Evolutionary conservation across 2,329 filamentous ascomycete genomes (phyloP).

Genomic region (Pseudogymnoascus sp.): DNA sequence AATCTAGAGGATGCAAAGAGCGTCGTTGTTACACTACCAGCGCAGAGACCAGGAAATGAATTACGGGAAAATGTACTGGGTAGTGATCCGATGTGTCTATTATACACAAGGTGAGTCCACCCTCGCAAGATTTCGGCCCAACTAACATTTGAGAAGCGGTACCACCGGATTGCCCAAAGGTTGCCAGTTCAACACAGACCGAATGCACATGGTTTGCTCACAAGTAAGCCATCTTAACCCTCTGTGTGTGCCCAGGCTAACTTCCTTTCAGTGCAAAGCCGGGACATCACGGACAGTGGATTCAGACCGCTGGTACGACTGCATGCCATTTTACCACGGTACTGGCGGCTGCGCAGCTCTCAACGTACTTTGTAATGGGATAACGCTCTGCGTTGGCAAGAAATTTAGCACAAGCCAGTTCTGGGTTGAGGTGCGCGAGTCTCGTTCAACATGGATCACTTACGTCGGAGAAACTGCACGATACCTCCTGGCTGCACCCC

Average conservation of each 20-base stretch:
- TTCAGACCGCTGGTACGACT: slow-evolving; percentile 62
- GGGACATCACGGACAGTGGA: slow-evolving; percentile 20
- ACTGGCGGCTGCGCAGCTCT: slow-evolving; percentile 45
- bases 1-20: slow-evolving; percentile 42
- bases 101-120: slow-evolving; percentile 55
- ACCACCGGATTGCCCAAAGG: slow-evolving; percentile 73
- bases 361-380: slow-evolving; percentile 29
- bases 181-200: slow-evolving; percentile 50
- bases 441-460: slow-evolving; percentile 61
- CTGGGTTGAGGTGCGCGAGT: slow-evolving; percentile 65
- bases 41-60: slow-evolving; percentile 46
- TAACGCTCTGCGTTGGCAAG: slow-evolving; percentile 55
- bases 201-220: slow-evolving; percentile 28
- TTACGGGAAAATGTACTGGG: slow-evolving; percentile 45
- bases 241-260: background rate
- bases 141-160: slow-evolving; percentile 39
- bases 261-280: slow-evolving; percentile 14
- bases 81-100: slow-evolving; percentile 52
- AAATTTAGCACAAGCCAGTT: slow-evolving; percentile 64
- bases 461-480: slow-evolving; percentile 74
- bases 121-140: background rate
- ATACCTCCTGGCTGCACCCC: slow-evolving; percentile 63
- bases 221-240: slow-evolving; percentile 13
- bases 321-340: slow-evolving; percentile 72
- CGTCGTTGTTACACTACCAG: slow-evolving; percentile 41